A percentile compares a stretch with the other conserved stretches of the same genome.
These are phyloP conservation scores for Ophiostoma australiae DNA, from an alignment of 2,329 filamentous ascomycete species.

Conservation along the genomic window DNA sequence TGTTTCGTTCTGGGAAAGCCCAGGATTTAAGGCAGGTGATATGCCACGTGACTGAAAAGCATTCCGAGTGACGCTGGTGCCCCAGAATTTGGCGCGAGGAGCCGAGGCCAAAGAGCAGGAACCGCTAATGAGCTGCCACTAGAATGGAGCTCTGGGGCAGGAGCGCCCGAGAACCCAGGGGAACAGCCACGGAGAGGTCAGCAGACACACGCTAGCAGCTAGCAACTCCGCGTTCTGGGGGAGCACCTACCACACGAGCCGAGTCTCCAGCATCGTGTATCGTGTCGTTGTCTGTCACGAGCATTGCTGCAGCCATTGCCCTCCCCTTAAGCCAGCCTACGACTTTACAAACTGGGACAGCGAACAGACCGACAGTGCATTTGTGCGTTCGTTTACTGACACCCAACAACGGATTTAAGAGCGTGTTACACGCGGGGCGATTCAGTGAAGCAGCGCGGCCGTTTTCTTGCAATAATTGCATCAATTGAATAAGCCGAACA, in stretches of 20 bases:
- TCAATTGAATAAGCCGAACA: not conserved
- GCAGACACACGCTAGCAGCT: not conserved
- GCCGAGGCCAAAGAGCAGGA: constrained; percentile 22
- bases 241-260: constrained; percentile 9
- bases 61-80: not conserved
- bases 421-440: not conserved
- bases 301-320: not conserved
- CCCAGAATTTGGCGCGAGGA: constrained; percentile 19
- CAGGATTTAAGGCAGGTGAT: not conserved
- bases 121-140: constrained; percentile 22
- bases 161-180: constrained; percentile 3
- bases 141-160: constrained; percentile 17
- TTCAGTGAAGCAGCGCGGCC: not conserved
- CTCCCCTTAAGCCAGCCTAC: not conserved
- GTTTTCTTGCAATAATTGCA: not conserved
- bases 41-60: not conserved
- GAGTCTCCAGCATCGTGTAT: constrained; percentile 14
- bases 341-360: not conserved
- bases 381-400: not conserved
- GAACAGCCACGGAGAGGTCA: constrained; percentile 17
- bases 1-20: not conserved
- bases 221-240: constrained; percentile 14
- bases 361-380: not conserved
- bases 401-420: not conserved
- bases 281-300: constrained; percentile 10